Evolutionary conservation across 352 stramenopile genomes (phyloP), one percentile per base, ranked within the genome.

Genomic region (Poterioochromonas sp.): DNA sequence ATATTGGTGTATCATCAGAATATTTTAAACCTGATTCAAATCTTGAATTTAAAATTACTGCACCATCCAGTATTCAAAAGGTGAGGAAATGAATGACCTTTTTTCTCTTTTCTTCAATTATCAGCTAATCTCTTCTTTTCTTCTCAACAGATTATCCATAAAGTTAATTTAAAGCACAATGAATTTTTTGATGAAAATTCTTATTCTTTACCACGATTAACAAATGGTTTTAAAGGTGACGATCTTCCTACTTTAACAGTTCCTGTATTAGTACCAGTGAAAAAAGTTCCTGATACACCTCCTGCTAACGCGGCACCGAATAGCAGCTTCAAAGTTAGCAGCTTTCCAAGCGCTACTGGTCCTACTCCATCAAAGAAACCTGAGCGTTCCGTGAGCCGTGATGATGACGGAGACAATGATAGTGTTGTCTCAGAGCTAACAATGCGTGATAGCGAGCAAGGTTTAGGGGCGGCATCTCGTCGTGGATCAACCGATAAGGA

Each of bases 71-170:
- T 39, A 35, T 68, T 35, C 34, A 32, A 32, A 68, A 68, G 58
- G 58, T 68, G 26, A 68, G 58, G 12, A 15, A 35, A 32, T 12
- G 58, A 8, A 29, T 39, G 8, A 68, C 29, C 26, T 18, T 68
- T 32, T 8, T 29, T 5, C 26, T 68, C 8, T 26, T 26, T 26
- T 58, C 47, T 15, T 68, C 8, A 35, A 29, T 5, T 68, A 26
- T 8, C 58, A 39, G 5, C 34, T 39, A 11, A 40, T 68, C 12
- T 12, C 26, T 35, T 32, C 58, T 39, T 29, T 68, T 68, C 11
- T 40, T 68, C 58, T 26, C 29, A 29, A 39, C 34, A 68, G 58
- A 68, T 68, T 68, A 68, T 68, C 29, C 58, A 68, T 39, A 68
- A 68, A 35, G 34, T 68, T 26, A 68, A 68, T 26, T 37, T 68